Conservation (phyloP, 805 yeast genomes). For the Saturnispora mendoncae region DNA sequence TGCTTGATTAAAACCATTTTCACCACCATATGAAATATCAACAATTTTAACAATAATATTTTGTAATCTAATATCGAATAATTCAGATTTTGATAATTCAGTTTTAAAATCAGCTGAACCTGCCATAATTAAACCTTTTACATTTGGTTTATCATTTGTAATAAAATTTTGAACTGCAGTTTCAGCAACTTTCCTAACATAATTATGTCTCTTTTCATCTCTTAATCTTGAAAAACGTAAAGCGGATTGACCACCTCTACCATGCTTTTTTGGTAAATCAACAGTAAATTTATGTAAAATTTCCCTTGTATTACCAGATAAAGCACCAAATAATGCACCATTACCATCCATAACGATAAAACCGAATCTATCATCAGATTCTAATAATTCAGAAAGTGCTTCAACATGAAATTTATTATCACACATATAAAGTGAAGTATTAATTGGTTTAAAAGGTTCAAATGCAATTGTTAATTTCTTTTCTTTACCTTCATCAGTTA, state of each 20-base stretch:
- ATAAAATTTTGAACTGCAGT: slow-evolving; percentile 96
- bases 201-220: slow-evolving; percentile 98
- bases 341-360: slow-evolving; percentile 99
- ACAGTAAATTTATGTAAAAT: slow-evolving; percentile 93
- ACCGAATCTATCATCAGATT: slow-evolving; percentile 93
- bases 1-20: slow-evolving; percentile 98
- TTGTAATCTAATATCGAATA: slow-evolving; percentile 84
- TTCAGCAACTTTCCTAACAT: slow-evolving; percentile 96
- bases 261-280: slow-evolving; percentile 98
- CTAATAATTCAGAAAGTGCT: slow-evolving; percentile 86
- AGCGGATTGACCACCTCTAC: slow-evolving; percentile 99
- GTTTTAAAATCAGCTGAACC: slow-evolving; percentile 99
- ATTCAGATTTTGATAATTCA: slow-evolving; percentile 84
- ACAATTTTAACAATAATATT: slow-evolving; percentile 86
- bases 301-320: slow-evolving; percentile 95
- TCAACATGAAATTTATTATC: slow-evolving; percentile 98
- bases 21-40: slow-evolving; percentile 98
- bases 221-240: slow-evolving; percentile 97
- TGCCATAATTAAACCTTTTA: slow-evolving; percentile 89
- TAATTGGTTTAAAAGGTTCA: slow-evolving; percentile 98
- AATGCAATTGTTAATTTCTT: slow-evolving; percentile 94
- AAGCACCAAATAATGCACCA: slow-evolving; percentile 91
- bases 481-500: slow-evolving; percentile 95
- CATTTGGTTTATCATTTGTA: slow-evolving; percentile 88
- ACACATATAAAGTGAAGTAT: slow-evolving; percentile 91